Base-by-base conservation (phyloP, 208 protist genomes). In the Crithidia expoeki region DNA sequence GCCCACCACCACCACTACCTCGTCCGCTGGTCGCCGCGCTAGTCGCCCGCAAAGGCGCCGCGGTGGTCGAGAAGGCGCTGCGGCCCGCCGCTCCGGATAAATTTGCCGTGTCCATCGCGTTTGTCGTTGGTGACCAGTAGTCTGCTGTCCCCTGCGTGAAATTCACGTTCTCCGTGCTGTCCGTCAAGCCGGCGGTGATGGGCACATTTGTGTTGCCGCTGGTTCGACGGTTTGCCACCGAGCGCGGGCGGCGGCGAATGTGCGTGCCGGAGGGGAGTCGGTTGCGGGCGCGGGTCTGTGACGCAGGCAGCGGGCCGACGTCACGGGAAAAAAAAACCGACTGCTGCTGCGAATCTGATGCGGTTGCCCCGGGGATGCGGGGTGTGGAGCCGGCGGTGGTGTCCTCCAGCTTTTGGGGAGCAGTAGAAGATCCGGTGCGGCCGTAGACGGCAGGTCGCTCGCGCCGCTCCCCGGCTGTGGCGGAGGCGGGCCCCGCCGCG, bases 251-350 rank as follows among this genome's bases (percentile, higher is more conserved):
- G 23, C 92, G 83, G 23, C 81, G 74, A 47, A 93, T 93, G 66
- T 92, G 86, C n/a, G 85, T 84, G 42, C 87, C 89, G 23, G 89
- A 94, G 19, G 86, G 72, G 38, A 91, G 67, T 4, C 74, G 68
- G 36, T 83, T 51, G 52, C 44, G 65, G 25, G 64, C 21, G 17
- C 70, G 51, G 34, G 76, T 66, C 33, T 73, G 64, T 16, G 75
- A 76, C n/a, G 78, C 80, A 42, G 57, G 65, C 28, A 89, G 67
- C 42, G 74, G 72, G 6, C 78, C 80, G 51, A 82, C 55, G 44
- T 89, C 80, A 25, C 71, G 69, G 1, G 71, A 68, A 28, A 72
- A 66, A 30, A 74, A 30, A 21, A 36, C 42, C 3, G 63, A 57
- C 12, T 14, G 10, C 27, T 51, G 33, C 78, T 78, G 52, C 7